A percentile compares a stretch with the other conserved stretches of the same genome.
Conservation (phyloP, 495 filamentous ascomycete genomes). For the Aspergillus mulundensis region DNA sequence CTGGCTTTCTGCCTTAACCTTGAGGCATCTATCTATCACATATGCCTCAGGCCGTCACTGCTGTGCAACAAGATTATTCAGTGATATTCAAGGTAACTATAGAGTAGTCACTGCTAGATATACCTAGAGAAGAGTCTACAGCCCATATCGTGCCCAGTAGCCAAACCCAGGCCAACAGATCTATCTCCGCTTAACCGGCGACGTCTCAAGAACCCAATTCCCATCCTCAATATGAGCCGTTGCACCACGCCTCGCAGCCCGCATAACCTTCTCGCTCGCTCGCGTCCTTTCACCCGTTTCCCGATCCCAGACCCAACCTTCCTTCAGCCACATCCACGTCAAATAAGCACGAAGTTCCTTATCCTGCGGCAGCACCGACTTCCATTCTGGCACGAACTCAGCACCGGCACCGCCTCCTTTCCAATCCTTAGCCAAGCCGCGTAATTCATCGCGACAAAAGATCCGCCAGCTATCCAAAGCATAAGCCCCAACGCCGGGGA, state of each 20-base stretch:
- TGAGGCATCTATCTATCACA: not conserved
- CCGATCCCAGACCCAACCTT: conserved; percentile 80
- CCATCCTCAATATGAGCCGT: conserved; percentile 60
- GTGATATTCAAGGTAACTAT: not conserved
- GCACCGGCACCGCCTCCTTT: conserved; percentile 41
- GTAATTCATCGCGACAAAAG: conserved; percentile 78
- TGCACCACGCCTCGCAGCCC: conserved; percentile 55
- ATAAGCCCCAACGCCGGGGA: conserved; percentile 81
- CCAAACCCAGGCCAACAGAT: not conserved
- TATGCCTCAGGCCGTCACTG: conserved; percentile 11
- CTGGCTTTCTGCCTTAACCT: not conserved
- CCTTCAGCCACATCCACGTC: conserved; percentile 85
- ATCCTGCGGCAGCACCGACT: conserved; percentile 74
- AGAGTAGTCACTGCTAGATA: not conserved
- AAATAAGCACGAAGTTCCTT: conserved; percentile 87
- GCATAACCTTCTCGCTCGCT: conserved; percentile 52
- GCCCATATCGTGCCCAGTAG: too few relatives aligned
- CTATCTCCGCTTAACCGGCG: conserved; percentile 27
- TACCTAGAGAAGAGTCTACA: not conserved
- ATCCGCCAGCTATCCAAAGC: conserved; percentile 91
- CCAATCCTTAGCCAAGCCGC: conserved; percentile 59
- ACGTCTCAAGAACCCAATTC: conserved; percentile 42
- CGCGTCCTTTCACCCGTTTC: conserved; percentile 59
- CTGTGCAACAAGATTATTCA: too few relatives aligned
- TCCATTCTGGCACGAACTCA: conserved; percentile 68